A percentile compares a stretch with the other conserved stretches of the same genome.
Evolutionary conservation across 768 basidiomycete species (phyloP).

Genomic region (Boletus barrowsii): DNA sequence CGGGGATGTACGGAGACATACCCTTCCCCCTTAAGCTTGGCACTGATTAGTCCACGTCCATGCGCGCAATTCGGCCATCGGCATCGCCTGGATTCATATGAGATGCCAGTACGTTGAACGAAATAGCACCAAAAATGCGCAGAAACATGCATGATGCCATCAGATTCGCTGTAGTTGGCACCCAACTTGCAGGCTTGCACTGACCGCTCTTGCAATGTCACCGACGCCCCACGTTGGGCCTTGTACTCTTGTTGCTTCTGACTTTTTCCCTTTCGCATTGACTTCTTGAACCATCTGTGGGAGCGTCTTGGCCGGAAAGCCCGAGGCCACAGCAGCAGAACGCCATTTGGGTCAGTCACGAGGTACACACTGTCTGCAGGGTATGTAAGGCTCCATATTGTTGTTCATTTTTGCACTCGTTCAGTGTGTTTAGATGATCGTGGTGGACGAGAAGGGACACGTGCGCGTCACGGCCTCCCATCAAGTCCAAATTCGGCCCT

Average conservation of each 20-base stretch:
- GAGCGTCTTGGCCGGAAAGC: constrained; percentile 12
- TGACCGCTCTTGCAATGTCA: constrained; percentile 7
- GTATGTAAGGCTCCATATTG: no score
- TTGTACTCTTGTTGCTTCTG: not conserved
- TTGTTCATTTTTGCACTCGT: no score
- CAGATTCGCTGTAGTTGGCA: no score
- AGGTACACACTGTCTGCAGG: no score
- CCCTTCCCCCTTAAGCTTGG: no score
- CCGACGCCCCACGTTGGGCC: not conserved
- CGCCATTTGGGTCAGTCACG: no score
- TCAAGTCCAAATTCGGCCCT: constrained; percentile 7
- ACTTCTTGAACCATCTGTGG: constrained; percentile 15
- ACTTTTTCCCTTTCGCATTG: not conserved
- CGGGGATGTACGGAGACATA: no score
- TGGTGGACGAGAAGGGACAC: no score
- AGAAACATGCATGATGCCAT: not conserved
- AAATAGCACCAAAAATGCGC: not conserved
- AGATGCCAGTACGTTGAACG: no score
- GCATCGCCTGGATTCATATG: not conserved
- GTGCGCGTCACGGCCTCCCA: no score
- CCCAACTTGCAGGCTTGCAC: no score
- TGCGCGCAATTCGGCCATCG: constrained; percentile 4
- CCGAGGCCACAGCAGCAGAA: not conserved
- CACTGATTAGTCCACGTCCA: not conserved
- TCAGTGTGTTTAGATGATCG: no score